These are phyloP conservation scores for Lactarius vividus DNA, from an alignment of 768 basidiomycete species.

Conservation along the genomic window DNA sequence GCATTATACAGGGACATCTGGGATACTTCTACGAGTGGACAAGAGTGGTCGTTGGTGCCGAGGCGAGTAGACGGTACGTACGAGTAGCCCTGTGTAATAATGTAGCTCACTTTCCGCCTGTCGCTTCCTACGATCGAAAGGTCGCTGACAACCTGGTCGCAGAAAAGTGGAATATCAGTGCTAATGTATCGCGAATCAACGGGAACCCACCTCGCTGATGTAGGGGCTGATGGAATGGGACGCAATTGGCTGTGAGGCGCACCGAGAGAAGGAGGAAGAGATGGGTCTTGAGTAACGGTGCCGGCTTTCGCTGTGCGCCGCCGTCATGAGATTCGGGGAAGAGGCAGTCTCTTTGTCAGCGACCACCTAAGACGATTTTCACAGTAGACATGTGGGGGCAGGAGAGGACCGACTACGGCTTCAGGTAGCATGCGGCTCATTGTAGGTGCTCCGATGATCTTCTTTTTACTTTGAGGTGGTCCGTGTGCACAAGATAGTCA, in stretches of 20 bases:
- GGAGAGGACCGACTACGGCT: too few relatives aligned
- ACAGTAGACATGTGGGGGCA: constrained; percentile 2
- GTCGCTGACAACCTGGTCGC: constrained; percentile 42
- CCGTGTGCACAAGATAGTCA: too few relatives aligned
- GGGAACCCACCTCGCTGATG: constrained; percentile 43
- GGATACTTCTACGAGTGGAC: not conserved
- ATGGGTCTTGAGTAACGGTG: constrained; percentile 16
- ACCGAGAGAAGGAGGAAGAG: constrained; percentile 10
- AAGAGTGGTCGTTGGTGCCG: not conserved
- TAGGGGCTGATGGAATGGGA: constrained; percentile 44
- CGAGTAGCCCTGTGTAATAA: constrained; percentile 50
- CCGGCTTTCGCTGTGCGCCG: constrained; percentile 2
- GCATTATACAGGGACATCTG: constrained; percentile 50
- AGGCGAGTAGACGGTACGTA: constrained; percentile 31
- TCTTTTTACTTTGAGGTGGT: not conserved
- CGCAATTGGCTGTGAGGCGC: constrained; percentile 12
- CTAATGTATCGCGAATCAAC: too few relatives aligned
- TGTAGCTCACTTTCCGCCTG: constrained; percentile 45
- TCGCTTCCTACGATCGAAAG: constrained; percentile 44
- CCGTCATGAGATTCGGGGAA: constrained; percentile 1
- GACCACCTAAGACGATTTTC: not conserved
- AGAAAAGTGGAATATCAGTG: not conserved
- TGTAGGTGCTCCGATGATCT: not conserved
- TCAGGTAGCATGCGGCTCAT: not conserved
- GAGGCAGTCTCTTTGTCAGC: constrained; percentile 15